phyloP scores from a whole-genome alignment of 176 grass and related monocot genomes.

The Musa schizocarpa region DNA sequence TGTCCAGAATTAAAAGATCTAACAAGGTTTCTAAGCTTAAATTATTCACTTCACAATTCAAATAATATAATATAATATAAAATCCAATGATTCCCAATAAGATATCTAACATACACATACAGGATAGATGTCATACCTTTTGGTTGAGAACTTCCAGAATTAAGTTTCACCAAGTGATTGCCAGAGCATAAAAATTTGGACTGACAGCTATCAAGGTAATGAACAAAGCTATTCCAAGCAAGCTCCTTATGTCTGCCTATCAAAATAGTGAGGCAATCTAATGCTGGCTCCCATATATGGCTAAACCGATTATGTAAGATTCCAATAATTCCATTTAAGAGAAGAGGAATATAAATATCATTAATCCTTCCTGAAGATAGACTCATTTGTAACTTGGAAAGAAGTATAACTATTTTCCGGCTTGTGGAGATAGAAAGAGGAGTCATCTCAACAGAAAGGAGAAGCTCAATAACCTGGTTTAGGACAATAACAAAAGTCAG shows the following conservation, averaged over 20 bases:
- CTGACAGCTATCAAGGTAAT: conserved; percentile 41
- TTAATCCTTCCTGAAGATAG: conserved; percentile 52
- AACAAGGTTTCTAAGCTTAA: no score
- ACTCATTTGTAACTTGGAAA: conserved; percentile 69
- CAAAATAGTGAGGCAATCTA: conserved; percentile 60
- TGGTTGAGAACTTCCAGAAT: conserved; percentile 33
- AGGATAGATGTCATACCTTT: conserved; percentile 27
- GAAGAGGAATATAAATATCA: conserved; percentile 59
- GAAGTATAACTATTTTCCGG: conserved; percentile 51
- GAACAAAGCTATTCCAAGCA: conserved; percentile 59
- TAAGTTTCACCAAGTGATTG: conserved; percentile 29
- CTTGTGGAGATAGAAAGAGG: conserved; percentile 64
- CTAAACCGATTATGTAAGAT: conserved; percentile 80
- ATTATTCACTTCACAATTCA: no score
- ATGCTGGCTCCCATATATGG: conserved; percentile 60
- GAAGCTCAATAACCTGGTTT: conserved; percentile 61
- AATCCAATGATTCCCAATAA: background rate
- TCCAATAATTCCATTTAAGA: conserved; percentile 78
- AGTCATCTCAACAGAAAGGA: conserved; percentile 58
- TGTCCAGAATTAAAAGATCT: no score
- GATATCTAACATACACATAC: background rate
- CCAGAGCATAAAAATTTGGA: conserved; percentile 28
- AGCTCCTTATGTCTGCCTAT: conserved; percentile 64
- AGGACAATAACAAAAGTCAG: conserved; percentile 1
- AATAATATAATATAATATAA: no score